A percentile compares a stretch with the other conserved stretches of the same genome.
Evolutionary conservation across 192 early-diverging fungal species (phyloP).

Genomic region (Obelidium mucronatum): DNA sequence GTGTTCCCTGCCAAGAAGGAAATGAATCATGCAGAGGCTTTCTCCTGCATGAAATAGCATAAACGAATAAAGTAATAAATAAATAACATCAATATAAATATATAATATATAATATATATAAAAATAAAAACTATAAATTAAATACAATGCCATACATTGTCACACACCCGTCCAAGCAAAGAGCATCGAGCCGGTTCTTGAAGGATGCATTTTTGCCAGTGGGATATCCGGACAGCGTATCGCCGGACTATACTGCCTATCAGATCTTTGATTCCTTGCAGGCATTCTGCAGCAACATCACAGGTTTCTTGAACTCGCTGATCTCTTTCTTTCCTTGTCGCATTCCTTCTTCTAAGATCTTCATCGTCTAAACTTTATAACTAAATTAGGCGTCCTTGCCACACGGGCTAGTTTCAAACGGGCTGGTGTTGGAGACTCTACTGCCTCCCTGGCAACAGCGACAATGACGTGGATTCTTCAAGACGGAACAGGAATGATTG

Average conservation of each 20-base stretch:
- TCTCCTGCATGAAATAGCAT: no score
- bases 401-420: constrained; percentile 37
- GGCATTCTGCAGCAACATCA: constrained; percentile 35
- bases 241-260: constrained; percentile 48
- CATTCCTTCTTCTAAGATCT: background rate
- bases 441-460: constrained; percentile 37
- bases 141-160: background rate
- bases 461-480: constrained; percentile 42
- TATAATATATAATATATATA: no score
- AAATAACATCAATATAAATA: no score
- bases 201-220: constrained; percentile 46
- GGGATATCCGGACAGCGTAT: constrained; percentile 42
- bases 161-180: background rate
- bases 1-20: no score
- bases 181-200: constrained; percentile 19
- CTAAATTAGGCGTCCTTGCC: constrained; percentile 40
- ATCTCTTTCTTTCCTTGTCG: no score
- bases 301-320: constrained; percentile 28
- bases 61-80: no score
- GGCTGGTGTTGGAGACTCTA: constrained; percentile 46
- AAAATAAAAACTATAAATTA: no score
- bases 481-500: constrained; percentile 53
- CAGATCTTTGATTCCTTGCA: constrained; percentile 53
- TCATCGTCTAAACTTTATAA: background rate
- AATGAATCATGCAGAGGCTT: no score